phyloP scores from a whole-genome alignment of 164 flowering plant species.

The Malania oleifera region DNA sequence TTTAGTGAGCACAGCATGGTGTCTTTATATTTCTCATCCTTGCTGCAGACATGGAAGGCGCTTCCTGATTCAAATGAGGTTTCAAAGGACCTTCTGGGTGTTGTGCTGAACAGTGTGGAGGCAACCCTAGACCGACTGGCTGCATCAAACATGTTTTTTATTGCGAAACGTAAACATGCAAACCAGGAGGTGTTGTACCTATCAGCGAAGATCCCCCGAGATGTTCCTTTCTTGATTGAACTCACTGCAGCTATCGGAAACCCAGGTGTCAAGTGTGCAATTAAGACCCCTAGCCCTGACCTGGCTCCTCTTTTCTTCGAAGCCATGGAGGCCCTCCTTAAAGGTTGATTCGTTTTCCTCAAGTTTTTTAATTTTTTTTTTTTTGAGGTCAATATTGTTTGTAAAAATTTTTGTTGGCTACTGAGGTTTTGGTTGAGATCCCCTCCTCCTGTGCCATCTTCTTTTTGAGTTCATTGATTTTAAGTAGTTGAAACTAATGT shows the following conservation, averaged over 20 bases:
- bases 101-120: conserved; percentile 59
- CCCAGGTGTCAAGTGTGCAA: conserved; percentile 81
- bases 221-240: conserved; percentile 77
- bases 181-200: conserved; percentile 90
- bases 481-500: too few species aligned
- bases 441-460: background rate
- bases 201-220: conserved; percentile 72
- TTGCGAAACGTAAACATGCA: conserved; percentile 84
- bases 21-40: background rate
- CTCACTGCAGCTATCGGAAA: conserved; percentile 64
- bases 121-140: conserved; percentile 66
- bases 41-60: conserved; percentile 86
- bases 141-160: conserved; percentile 82
- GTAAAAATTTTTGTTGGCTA: conserved; percentile 5
- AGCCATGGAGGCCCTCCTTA: conserved; percentile 68
- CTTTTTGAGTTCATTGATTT: background rate
- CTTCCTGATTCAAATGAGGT: conserved; percentile 93
- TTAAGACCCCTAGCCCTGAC: conserved; percentile 86
- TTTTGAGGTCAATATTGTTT: background rate
- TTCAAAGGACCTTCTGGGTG: conserved; percentile 55
- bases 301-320: conserved; percentile 93
- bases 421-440: conserved; percentile 10
- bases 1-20: too few species aligned
- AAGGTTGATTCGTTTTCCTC: conserved; percentile 25
- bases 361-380: background rate